Percentiles rank a stretch among this genome's conserved stretches.
Conservation (phyloP, 768 basidiomycete genomes). For the Russula lepida region DNA sequence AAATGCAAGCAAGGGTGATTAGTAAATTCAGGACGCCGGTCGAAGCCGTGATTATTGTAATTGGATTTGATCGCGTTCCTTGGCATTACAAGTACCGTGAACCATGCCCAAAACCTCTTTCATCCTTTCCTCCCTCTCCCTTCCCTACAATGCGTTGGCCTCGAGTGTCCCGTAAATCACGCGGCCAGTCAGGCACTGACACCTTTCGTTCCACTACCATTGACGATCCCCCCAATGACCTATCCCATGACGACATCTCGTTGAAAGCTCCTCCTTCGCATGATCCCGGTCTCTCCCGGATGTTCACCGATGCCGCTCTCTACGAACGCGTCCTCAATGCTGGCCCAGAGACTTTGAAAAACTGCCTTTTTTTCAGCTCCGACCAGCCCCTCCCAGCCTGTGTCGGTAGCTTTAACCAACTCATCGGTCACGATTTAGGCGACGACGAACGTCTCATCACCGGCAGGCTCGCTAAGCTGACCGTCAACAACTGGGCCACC, state of each 20-base stretch:
- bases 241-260: slow-evolving; percentile 2
- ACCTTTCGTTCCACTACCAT: not conserved
- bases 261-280: not conserved
- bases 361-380: not conserved
- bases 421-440: slow-evolving; percentile 37
- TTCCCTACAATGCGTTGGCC: slow-evolving; percentile 13
- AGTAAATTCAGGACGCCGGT: too few relatives aligned
- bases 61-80: not conserved
- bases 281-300: slow-evolving; percentile 27
- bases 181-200: not conserved
- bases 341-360: not conserved
- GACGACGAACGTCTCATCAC: slow-evolving; percentile 30
- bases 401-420: slow-evolving; percentile 32
- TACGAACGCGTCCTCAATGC: slow-evolving; percentile 31
- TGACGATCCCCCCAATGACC: not conserved
- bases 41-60: not conserved
- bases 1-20: too few relatives aligned
- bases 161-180: not conserved
- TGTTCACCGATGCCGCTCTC: slow-evolving; percentile 34
- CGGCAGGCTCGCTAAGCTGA: slow-evolving; percentile 33
- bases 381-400: slow-evolving; percentile 19
- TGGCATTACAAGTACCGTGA: not conserved
- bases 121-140: not conserved
- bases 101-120: too few relatives aligned
- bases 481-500: slow-evolving; percentile 30